phyloP scores from a whole-genome alignment of 2,329 filamentous ascomycete species.

The Fusarium sp. region DNA sequence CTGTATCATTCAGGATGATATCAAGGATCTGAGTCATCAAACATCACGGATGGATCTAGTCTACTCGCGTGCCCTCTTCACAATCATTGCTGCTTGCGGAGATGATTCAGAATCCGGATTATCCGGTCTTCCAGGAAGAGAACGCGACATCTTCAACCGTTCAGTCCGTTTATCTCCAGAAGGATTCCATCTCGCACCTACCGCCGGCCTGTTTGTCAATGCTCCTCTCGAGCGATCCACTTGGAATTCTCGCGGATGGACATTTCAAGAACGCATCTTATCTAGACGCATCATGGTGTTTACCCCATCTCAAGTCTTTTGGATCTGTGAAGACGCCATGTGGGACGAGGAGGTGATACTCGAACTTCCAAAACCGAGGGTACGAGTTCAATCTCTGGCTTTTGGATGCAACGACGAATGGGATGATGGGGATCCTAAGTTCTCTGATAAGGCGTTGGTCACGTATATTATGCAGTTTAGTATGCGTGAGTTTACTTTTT shows the following conservation, averaged over 20 bases:
- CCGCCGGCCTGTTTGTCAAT: neutral
- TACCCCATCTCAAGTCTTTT: slow-evolving; percentile 18
- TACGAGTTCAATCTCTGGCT: neutral
- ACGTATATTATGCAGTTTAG: slow-evolving; percentile 16
- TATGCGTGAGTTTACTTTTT: slow-evolving; percentile 6
- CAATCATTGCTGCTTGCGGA: neutral
- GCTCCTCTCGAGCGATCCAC: neutral
- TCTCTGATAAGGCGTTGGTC: neutral
- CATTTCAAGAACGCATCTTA: slow-evolving; percentile 14
- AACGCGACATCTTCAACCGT: neutral
- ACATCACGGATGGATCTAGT: slow-evolving; percentile 16
- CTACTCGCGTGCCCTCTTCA: slow-evolving; percentile 13
- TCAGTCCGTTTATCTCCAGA: neutral
- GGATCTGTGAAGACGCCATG: slow-evolving; percentile 6
- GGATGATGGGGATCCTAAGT: slow-evolving; percentile 5
- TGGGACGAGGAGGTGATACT: slow-evolving; percentile 29
- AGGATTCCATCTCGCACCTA: neutral
- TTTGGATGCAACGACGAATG: slow-evolving; percentile 22
- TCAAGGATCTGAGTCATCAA: neutral
- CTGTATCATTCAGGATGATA: slow-evolving; percentile 27
- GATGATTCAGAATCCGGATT: neutral
- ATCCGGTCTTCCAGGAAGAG: neutral
- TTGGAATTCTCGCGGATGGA: slow-evolving; percentile 23
- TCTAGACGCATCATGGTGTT: slow-evolving; percentile 19
- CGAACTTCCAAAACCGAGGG: neutral